A percentile compares a stretch with the other conserved stretches of the same genome.
These are phyloP conservation scores for Heterobasidion parviporum DNA, from an alignment of 1,284 basidiomycete genomes.

Conservation along the genomic window DNA sequence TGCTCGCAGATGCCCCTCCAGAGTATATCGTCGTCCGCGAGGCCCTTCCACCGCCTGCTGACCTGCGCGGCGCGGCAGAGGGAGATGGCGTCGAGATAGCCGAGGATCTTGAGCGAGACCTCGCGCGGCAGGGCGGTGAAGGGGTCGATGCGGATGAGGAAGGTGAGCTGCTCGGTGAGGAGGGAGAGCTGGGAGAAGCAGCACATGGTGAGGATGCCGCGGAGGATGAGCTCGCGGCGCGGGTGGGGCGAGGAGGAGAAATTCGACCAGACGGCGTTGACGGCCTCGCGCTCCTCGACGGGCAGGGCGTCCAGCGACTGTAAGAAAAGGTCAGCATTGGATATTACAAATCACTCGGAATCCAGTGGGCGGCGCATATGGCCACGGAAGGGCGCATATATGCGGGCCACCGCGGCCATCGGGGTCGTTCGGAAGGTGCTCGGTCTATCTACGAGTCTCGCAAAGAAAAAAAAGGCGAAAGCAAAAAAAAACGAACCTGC, in stretches of 20 bases:
- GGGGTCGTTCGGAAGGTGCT: neutral
- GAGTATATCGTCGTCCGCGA: constrained; percentile 94
- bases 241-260: constrained; percentile 94
- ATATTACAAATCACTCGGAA: too few relatives aligned
- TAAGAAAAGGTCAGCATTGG: neutral
- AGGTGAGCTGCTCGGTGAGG: constrained; percentile 84
- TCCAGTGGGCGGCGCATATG: too few relatives aligned
- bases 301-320: constrained; percentile 94
- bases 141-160: constrained; percentile 94
- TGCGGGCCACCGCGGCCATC: too few relatives aligned
- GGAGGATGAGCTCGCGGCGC: constrained; percentile 88
- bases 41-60: constrained; percentile 74
- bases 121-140: constrained; percentile 90
- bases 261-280: constrained; percentile 93
- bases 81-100: constrained; percentile 91
- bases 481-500: constrained; percentile 49
- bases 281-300: constrained; percentile 78
- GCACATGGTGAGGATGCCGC: constrained; percentile 98
- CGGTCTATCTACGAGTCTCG: neutral
- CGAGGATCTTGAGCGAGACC: constrained; percentile 83
- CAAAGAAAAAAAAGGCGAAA: neutral
- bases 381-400: too few relatives aligned
- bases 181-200: constrained; percentile 99
- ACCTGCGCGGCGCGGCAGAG: constrained; percentile 96
- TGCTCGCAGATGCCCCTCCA: constrained; percentile 98